Conservation (phyloP, 306 rosid genomes). For the Medicago truncatula region MtrunA17r5.0-ANR NC_053042.1:53776501-53777000, state of each 20-base stretch:
- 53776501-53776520: neutral
- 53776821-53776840: slow-evolving; percentile 93
- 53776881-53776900: slow-evolving; percentile 89
- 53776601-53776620: slow-evolving; percentile 63
- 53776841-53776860: slow-evolving; percentile 95
- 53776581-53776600: slow-evolving; percentile 91
- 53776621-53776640: slow-evolving; percentile 86
- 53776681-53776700: slow-evolving; percentile 83
- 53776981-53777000: slow-evolving; percentile 95
- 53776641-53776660: slow-evolving; percentile 92
- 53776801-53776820: slow-evolving; percentile 84
- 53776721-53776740: slow-evolving; percentile 85
- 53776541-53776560: slow-evolving; percentile 92
- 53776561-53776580: slow-evolving; percentile 85
- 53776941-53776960: slow-evolving; percentile 71
- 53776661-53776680: slow-evolving; percentile 97
- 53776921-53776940: slow-evolving; percentile 83
- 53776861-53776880: slow-evolving; percentile 97
- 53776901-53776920: slow-evolving; percentile 92
- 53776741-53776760: slow-evolving; percentile 95
- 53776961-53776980: slow-evolving; percentile 95
- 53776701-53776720: slow-evolving; percentile 93
- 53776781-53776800: slow-evolving; percentile 96
- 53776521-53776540: neutral
- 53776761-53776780: slow-evolving; percentile 89